Base-by-base conservation (phyloP, 2,329 filamentous ascomycete species). In the Botrytis aclada region DNA sequence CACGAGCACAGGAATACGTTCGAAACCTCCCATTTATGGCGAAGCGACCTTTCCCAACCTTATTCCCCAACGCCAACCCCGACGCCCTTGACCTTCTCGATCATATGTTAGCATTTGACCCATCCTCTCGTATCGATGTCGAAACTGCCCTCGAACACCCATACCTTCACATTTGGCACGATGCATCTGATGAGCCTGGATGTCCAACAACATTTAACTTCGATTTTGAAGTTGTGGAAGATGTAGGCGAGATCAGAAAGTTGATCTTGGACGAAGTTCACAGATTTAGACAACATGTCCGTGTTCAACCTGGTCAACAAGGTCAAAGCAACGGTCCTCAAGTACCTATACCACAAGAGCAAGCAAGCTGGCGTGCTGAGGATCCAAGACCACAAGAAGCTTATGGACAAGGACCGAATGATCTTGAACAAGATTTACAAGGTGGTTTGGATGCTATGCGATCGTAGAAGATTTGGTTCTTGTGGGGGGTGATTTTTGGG, bases 201-300 rank as follows among this genome's bases (percentile, higher is more conserved):
- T 98, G 95, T 85, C 95, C 95, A 0, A 93, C 92, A 25, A 95
- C 94, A 29, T 99, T 99, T 84, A 95, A 99, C 86, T 99, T 99
- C 85, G 92, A 95, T 82, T 99, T 99, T 80, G 96, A 99, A 83
- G 91, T 97, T n/a, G 90, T 98, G 56, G 95, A 99, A 70, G 96
- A 98, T 62, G 94, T 99, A 32, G 88, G 87, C 34, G 93, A 98
- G 78, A 98, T 99, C 95, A 93, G 96, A 81, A 91, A 91, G 83
- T 97, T 98, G 93, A 99, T 99, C 77, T 86, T 98, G 74, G 92
- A 95, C n/a, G 96, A 99, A 83, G 96, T 99, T 66, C 87, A 90
- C 80, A 88, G 90, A 77, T 99, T 99, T 89, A 90, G 96, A 75
- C 86, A 87, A 73, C 80, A 80, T 64, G 80, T 81, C n/a, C 74